phyloP scores from a whole-genome alignment of 208 protist genomes.

The Leishmania braziliensis region DNA sequence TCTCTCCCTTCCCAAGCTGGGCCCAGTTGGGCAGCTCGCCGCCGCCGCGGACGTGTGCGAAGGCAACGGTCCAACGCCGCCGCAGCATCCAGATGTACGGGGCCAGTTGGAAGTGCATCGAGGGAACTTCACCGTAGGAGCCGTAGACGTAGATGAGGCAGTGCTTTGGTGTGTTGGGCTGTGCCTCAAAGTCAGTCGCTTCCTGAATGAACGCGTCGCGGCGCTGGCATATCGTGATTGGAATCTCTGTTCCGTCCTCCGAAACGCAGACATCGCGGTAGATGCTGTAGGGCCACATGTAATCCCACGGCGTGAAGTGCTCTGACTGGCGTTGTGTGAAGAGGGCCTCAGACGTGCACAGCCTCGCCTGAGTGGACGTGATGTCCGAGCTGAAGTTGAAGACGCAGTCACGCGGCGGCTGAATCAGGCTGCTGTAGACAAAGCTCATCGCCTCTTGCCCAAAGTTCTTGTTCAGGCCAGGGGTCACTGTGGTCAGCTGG shows the following conservation, averaged over 20 bases:
- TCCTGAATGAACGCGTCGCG: conserved; percentile 90
- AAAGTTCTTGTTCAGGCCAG: conserved; percentile 92
- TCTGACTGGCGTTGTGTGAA: conserved; percentile 92
- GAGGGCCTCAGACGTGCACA: conserved; percentile 77
- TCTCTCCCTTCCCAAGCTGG: conserved; percentile 70
- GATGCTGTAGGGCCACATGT: conserved; percentile 94
- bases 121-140: conserved; percentile 89
- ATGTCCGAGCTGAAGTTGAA: conserved; percentile 86
- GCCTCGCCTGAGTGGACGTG: conserved; percentile 55
- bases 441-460: conserved; percentile 88
- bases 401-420: conserved; percentile 84
- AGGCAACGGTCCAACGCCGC: conserved; percentile 86
- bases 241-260: conserved; percentile 85
- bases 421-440: conserved; percentile 85
- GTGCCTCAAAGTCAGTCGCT: conserved; percentile 86
- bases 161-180: conserved; percentile 86
- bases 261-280: conserved; percentile 88
- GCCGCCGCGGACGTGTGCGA: conserved; percentile 94
- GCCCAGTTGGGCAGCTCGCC: conserved; percentile 90
- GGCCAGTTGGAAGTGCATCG: conserved; percentile 93
- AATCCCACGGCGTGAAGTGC: conserved; percentile 91
- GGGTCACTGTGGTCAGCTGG: conserved; percentile 68
- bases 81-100: conserved; percentile 94
- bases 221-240: conserved; percentile 89
- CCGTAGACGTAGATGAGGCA: conserved; percentile 93